Base-by-base conservation (phyloP, 2,329 filamentous ascomycete genomes). In the Bipolaris oryzae region DNA sequence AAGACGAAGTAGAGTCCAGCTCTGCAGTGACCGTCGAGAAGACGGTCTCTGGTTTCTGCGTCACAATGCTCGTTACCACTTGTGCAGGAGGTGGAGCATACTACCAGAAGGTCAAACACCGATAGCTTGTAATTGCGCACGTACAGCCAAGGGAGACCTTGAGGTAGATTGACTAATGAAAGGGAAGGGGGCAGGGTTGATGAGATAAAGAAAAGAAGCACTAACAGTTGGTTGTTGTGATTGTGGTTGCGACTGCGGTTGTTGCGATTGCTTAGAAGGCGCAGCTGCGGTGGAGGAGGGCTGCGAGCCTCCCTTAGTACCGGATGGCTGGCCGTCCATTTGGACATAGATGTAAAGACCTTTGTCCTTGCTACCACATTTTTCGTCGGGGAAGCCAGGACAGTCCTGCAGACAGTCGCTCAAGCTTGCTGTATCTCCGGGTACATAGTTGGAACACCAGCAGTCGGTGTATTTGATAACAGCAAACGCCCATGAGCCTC, bases 401-500 rank as follows among this genome's bases (percentile, higher is more conserved):
- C 90, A 94, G 15, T 75, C 48, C 0, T 73, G 73, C 62, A 81
- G 75, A 76, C 90, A 94, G 47, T 79, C 78, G 60, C 65, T 62
- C 20, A 72, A 64, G 54, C 72, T 64, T n/a, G 66, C 50, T 56
- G 78, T 75, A 5, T 75, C 65, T 18, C 71, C 71, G 7, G 90
- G 90, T 2, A 81, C 81, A 67, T 87, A 87, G 71, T 92, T 83
- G 35, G 88, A 88, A 73, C 90, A 94, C 89, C 89, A 94, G 72
- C 90, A 94, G 49, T 81, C 75, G 31, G 85, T 79, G 15, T 76
- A 81, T 65, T 91, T 84, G 1, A 92, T 78, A 45, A 94, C 80
- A 62, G 88, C 89, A 60, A 88, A 90, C 37, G 89, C 89, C 62
- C 81, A 89, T 28, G 57, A 60, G 47, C 60, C 41, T 9, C 49